These are phyloP conservation scores for Thymus mandschuricus DNA, from an alignment of 257 asterid species.

Conservation along the genomic window DNA sequence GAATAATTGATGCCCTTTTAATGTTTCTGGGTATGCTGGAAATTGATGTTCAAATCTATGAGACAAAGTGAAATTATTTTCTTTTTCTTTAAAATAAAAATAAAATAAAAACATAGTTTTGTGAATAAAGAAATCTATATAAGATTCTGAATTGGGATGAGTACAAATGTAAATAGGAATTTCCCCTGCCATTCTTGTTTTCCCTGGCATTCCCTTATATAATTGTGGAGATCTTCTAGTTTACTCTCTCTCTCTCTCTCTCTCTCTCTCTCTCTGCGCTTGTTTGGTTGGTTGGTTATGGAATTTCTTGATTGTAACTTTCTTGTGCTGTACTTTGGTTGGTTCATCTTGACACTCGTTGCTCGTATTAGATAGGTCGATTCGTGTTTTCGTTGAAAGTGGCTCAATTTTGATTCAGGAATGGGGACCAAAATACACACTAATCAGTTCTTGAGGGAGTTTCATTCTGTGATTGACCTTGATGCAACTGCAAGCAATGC, in stretches of 20 bases:
- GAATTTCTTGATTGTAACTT: constrained; percentile 20
- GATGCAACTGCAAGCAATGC: constrained; percentile 43
- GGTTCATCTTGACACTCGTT: too few species aligned
- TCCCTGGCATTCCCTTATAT: not conserved
- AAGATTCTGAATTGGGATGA: constrained; percentile 7
- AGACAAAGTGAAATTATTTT: not conserved
- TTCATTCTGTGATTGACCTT: constrained; percentile 44
- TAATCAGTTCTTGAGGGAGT: constrained; percentile 40
- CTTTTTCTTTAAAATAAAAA: not conserved
- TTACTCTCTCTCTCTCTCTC: not conserved
- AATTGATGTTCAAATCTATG: constrained; percentile 15
- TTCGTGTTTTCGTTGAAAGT: not conserved
- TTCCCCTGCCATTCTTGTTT: constrained; percentile 13
- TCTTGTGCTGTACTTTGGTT: constrained; percentile 1
- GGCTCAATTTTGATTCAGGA: constrained; percentile 40
- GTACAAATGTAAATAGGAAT: constrained; percentile 1
- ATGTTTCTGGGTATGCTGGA: constrained; percentile 14
- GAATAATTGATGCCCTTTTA: constrained; percentile 9
- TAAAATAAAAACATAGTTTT: not conserved
- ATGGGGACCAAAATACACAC: constrained; percentile 76
- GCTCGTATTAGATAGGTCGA: not conserved
- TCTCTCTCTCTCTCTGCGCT: not conserved
- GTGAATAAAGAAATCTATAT: not conserved
- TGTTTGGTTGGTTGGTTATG: not conserved
- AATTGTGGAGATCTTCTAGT: not conserved